Conservation (phyloP, 1,139 yeast genomes). For the Candida tropicalis region DNA sequence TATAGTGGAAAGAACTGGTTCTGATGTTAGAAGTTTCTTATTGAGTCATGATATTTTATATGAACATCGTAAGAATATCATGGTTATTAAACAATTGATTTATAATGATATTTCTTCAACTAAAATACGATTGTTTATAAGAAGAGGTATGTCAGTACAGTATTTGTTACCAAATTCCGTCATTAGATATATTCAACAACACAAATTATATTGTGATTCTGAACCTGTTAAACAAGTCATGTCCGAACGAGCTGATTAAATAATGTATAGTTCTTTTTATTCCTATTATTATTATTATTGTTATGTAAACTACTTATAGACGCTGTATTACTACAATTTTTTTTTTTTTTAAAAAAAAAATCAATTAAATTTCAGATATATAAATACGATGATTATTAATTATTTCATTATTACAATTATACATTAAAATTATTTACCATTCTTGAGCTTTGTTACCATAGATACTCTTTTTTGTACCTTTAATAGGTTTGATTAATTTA, state of each 20-base stretch:
- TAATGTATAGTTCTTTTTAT: not conserved
- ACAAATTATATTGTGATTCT: slow-evolving; percentile 80
- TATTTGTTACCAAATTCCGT: slow-evolving; percentile 93
- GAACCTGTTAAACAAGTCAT: slow-evolving; percentile 95
- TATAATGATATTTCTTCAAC: slow-evolving; percentile 96
- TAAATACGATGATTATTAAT: not conserved
- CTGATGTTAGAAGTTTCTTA: slow-evolving; percentile 90
- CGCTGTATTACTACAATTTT: not conserved
- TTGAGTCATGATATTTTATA: slow-evolving; percentile 95
- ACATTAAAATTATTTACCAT: slow-evolving; percentile 54
- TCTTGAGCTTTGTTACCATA: slow-evolving; percentile 77
- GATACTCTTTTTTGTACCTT: slow-evolving; percentile 68
- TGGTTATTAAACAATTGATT: slow-evolving; percentile 92
- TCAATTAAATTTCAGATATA: not conserved
- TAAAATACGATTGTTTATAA: slow-evolving; percentile 84
- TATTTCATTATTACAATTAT: not conserved
- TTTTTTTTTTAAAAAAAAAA: not conserved
- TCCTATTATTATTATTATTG: not conserved
- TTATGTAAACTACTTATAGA: no score
- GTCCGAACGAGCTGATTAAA: slow-evolving; percentile 51
- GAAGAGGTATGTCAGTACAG: slow-evolving; percentile 97
- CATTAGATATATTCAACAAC: slow-evolving; percentile 91
- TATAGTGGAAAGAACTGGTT: slow-evolving; percentile 94
- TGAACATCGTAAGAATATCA: slow-evolving; percentile 89
- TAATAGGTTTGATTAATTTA: slow-evolving; percentile 63